Percentiles rank a stretch among this genome's conserved stretches.
phyloP scores from a whole-genome alignment of 2,329 filamentous ascomycete genomes.

The Colletotrichum chlorophyti region DNA sequence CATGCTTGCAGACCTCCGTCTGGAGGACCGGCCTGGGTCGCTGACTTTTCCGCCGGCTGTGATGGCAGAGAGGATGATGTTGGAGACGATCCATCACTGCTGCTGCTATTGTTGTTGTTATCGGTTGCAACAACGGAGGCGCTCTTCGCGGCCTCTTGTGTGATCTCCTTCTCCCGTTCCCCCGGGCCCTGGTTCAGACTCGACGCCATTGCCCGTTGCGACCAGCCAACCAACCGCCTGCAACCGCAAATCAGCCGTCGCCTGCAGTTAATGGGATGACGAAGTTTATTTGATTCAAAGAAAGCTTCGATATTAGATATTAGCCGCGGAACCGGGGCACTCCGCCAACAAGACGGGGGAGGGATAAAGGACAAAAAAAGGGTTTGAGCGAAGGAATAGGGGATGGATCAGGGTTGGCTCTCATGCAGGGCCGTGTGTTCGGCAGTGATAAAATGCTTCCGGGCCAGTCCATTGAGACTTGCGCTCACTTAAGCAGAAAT shows the following conservation, averaged over 20 bases:
- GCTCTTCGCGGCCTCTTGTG: not conserved
- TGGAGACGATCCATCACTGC: conserved; percentile 2
- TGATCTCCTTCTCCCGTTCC: not conserved
- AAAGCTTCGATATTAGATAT: not conserved
- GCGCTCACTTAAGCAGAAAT: conserved; percentile 25
- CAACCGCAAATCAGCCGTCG: not conserved
- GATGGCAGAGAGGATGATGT: conserved; percentile 8
- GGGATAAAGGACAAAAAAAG: not conserved
- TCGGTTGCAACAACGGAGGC: not conserved
- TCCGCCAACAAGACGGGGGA: not conserved
- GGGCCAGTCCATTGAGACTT: not conserved
- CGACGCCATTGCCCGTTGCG: conserved; percentile 3
- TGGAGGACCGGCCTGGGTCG: conserved; percentile 8
- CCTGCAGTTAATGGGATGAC: not conserved
- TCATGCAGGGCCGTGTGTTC: conserved; percentile 10
- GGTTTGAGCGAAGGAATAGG: not conserved
- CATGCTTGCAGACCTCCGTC: conserved; percentile 48
- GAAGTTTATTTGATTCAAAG: not conserved
- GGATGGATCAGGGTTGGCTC: conserved; percentile 9
- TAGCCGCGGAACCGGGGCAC: not conserved
- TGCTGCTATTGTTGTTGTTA: not conserved
- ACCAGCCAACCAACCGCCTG: not conserved
- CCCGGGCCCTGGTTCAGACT: not conserved
- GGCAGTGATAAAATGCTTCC: conserved; percentile 18
- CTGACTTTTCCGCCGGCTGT: conserved; percentile 16